Evolutionary conservation across 371 early-diverging fungal genomes (phyloP), one percentile per base, ranked within the genome.

Genomic region (Rhizopus stolonifer): DNA sequence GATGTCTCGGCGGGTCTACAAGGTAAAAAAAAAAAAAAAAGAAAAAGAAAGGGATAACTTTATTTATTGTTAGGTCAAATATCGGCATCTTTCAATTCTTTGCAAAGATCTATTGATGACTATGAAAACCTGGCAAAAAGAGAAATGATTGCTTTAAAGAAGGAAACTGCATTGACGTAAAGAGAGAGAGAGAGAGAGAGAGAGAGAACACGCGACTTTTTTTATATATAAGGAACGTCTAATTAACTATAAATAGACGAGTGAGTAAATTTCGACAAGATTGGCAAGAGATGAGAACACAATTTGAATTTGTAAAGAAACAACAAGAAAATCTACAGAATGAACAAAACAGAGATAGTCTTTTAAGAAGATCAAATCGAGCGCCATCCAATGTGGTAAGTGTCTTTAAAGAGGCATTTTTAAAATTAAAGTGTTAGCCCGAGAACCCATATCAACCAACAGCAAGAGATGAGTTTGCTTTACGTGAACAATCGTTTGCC

Each of bases 121-220:
- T 81, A 89, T 63, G 86, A 86, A 17, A 74, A 77, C 47, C 67
- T 87, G 51, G 86, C 88, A 23, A 84, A 83, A 64, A 74, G 88
- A 57, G 92, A 91, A 60, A 71, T 88, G 58, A 84, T 88, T 23
- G 69, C 85, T 6, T 80, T 69, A 21, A 90, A 89, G 54, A 86
- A 87, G 57, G 89, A 91, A 60, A 87, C 81, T 19, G 89, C 88
- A 1, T 56, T 84, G 18, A 74, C 75, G 90, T 91, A 80, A 61
- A 21, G 8, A 15, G n/a, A n/a, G n/a, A n/a, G n/a, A n/a, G n/a
- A n/a, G n/a, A n/a, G n/a, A n/a, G n/a, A n/a, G n/a, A n/a, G n/a
- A n/a, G n/a, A n/a, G n/a, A n/a, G n/a, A n/a, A n/a, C n/a, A n/a
- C 74, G n/a, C 8, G 6, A 44, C 22, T 17, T 26, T 29, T 25